Evolutionary conservation across 2,329 filamentous ascomycete genomes (phyloP).

Genomic region (Penicillium concentricum): DNA sequence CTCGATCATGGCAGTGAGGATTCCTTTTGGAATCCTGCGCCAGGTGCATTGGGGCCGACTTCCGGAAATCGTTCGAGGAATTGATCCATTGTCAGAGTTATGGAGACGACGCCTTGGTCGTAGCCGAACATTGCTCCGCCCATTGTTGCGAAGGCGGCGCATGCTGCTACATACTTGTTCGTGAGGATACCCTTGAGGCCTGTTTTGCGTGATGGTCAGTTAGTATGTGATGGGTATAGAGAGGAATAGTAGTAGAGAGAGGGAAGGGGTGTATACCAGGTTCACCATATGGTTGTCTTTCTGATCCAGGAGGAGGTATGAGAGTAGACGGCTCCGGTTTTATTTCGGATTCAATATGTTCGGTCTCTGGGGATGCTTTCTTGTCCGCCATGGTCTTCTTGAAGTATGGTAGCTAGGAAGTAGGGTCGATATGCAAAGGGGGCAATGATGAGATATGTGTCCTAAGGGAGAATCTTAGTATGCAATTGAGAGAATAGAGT

Average conservation of each 20-base stretch:
- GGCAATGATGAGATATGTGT: neutral
- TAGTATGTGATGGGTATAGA: neutral
- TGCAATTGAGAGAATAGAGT: neutral
- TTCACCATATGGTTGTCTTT: constrained; percentile 1
- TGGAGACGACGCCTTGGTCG: constrained; percentile 42
- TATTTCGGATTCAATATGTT: neutral
- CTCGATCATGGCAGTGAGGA: constrained; percentile 55
- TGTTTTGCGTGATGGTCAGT: constrained; percentile 2
- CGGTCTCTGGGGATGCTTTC: neutral
- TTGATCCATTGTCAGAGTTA: constrained; percentile 53
- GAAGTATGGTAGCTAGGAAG: too few relatives aligned
- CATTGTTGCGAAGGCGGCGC: constrained; percentile 50
- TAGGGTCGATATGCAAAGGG: neutral
- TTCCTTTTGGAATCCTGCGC: constrained; percentile 40
- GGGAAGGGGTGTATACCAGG: neutral
- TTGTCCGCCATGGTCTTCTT: neutral
- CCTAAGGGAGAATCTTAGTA: neutral
- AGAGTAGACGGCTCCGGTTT: neutral
- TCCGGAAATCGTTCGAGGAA: constrained; percentile 47
- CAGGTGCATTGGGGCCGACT: constrained; percentile 39
- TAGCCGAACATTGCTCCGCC: constrained; percentile 52
- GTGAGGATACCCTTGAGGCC: constrained; percentile 48
- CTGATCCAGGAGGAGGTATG: neutral
- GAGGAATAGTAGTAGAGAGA: too few relatives aligned
- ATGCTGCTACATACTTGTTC: constrained; percentile 50